Conservation (phyloP, 768 basidiomycete species). For the Heimioporus sp. region DNA sequence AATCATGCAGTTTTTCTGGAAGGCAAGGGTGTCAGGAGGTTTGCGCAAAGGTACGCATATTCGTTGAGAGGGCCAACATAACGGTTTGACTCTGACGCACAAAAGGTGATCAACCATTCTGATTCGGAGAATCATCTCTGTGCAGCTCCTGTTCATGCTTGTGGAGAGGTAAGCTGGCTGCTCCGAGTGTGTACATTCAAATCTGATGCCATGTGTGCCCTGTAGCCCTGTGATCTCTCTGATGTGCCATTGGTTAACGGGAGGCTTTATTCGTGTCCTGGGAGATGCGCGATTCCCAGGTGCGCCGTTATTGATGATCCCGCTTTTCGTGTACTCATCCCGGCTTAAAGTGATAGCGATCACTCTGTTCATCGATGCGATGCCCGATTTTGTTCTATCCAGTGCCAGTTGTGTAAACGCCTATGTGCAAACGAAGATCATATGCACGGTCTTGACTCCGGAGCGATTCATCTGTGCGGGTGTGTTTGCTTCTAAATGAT, state of each 20-base stretch:
- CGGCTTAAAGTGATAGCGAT: conserved; percentile 36
- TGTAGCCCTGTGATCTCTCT: conserved; percentile 43
- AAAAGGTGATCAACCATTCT: conserved; percentile 44
- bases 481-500: conserved; percentile 16
- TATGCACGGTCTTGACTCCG: conserved; percentile 46
- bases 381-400: conserved; percentile 49
- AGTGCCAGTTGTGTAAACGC: conserved; percentile 55
- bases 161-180: conserved; percentile 43
- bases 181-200: not conserved
- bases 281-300: conserved; percentile 44
- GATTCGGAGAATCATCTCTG: conserved; percentile 50
- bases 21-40: conserved; percentile 49
- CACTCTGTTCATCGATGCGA: conserved; percentile 53
- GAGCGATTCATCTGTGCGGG: conserved; percentile 57
- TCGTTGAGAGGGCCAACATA: not conserved
- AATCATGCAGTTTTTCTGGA: conserved; percentile 43
- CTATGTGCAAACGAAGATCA: conserved; percentile 49
- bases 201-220: not conserved
- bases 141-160: conserved; percentile 51
- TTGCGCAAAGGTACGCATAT: conserved; percentile 47
- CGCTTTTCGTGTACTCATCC: not conserved
- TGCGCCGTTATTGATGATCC: conserved; percentile 7
- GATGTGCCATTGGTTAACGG: conserved; percentile 29
- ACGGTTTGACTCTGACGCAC: not conserved
- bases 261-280: conserved; percentile 39